Base-by-base conservation (phyloP, 2,329 filamentous ascomycete genomes). In the Claviceps pusilla region DNA sequence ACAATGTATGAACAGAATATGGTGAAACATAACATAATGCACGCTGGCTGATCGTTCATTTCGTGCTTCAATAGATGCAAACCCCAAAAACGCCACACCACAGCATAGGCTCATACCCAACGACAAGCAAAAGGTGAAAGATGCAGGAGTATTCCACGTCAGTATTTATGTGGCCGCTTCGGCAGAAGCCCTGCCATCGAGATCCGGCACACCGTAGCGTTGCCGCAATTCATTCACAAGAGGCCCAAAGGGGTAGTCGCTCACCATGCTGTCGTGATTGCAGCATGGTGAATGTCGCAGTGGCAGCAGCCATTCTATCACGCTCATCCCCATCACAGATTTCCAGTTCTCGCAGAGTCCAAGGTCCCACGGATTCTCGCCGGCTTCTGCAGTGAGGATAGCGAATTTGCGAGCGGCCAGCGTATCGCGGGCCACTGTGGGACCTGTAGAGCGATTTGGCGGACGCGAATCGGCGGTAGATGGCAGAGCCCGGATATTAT, bases 301-400 rank as follows among this genome's bases (percentile, higher is more conserved):
- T 0, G 91, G 91, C 1, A 95, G 69, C 12, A 95, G 64, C 90
- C 90, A 97, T 56, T 95, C 86, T 14, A 84, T 57, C 2, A 82
- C 59, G 24, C 71, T 78, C 49, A 77, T 70, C 0, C 91, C 91
- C 83, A 98, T 89, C 29, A 96, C 80, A 14, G 84, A 78, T 59
- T 81, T 79, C 70, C 89, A 84, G 63, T 97, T 97, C 33, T 74
- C 69, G 57, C 78, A 74, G 9, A 71, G 69, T 2, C 86, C 87
- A 0, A 93, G 71, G 61, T 95, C 80, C 83, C 89, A 98, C 0
- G 89, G 88, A 60, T 95, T 95, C 60, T 93, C 84, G 10, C 87
- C 84, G 0, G 80, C 76, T 3, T 80, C 73, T 0, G 86, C 87
- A 57, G 80, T 77, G 2, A 96, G 73, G 45, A 97, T 84, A 12